Evolutionary conservation across 2,329 filamentous ascomycete species (phyloP), one percentile per base, ranked within the genome.

Genomic region (Zasmidium cellare): DNA sequence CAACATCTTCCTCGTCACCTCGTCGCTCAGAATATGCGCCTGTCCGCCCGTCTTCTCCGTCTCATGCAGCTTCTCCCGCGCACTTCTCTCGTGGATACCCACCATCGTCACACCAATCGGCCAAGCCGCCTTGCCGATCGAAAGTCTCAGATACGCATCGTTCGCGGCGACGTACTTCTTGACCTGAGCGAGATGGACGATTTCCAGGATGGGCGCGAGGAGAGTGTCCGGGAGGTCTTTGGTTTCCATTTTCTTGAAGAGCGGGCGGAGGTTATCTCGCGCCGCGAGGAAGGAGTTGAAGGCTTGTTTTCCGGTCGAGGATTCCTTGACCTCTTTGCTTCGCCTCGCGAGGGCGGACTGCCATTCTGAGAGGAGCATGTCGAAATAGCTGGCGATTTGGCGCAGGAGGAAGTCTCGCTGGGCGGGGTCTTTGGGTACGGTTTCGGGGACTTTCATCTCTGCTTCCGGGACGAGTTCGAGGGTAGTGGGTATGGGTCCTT

Each of bases 31-130:
- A 68, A 97, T 96, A 74, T 99, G 92, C 3, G 93, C 94, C 69
- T 92, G 88, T 58, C 87, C 65, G 5, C 57, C 61, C 2, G 59
- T 62, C 65, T 84, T 83, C 63, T 85, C 84, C 60, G 80, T 82
- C 73, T 94, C 86, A 72, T 97, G 92, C 59, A 99, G 79, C 77
- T 99, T 99, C 77, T 99, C 94, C 62, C 94, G 85, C 19, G 94
- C 93, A 65, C 89, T 94, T 71, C 94, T 87, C 80, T 97, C 94
- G 84, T 99, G 94, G 68, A 99, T 99, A 81, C 94, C 94, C 70
- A 99, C 94, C 94, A 97, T 99, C 74, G 94, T 99, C 41, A 99
- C 94, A 76, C 94, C 94, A 70, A 99, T 99, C 22, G 94, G 94
- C 94, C 94, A 99, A 16, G 94, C 94, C 23, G 73, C 72, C 58